Base-by-base conservation (phyloP, 2,329 filamentous ascomycete genomes). In the Periconia sp. region DNA sequence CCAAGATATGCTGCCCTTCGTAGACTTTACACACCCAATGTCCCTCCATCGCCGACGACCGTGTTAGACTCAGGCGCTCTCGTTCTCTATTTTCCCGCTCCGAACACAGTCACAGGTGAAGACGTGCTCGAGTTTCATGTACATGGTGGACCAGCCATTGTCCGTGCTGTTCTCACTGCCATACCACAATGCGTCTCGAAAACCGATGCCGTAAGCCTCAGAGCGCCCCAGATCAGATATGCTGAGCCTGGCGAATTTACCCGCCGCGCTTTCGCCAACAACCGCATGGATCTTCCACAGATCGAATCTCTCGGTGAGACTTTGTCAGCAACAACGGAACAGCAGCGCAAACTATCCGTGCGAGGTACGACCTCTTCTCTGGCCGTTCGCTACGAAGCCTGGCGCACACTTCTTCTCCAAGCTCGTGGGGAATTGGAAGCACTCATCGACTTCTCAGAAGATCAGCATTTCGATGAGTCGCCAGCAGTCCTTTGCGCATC, bases 171-270 rank as follows among this genome's bases (percentile, higher is more conserved):
- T 0, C 80, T 99, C 2, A 77, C 83, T 20, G 91, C 92, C 5
- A 90, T 99, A 52, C 82, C 89, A 0, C 74, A 75, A 42, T 85
- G 81, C 60, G 57, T 55, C 0, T 62, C 46, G 31, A 40, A 47
- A 45, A 31, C 31, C 18, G 41, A 11, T 18, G 15, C 33, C 14
- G 17, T 20, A 15, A 30, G 60, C 15, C 45, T 61, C 49, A 42
- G 33, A 33, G 53, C 20, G 49, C 54, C 19, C 9, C 66, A 55
- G 13, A 85, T 96, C 53, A 90, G 92, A 30, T 96, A 96, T 69
- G 94, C 94, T 2, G 93, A 97, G 68, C 89, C 94, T 0, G 94
- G 94, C 51, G 94, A 99, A 70, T 99, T 99, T 73, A 99, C 94
- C 3, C 87, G 88, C 56, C 87, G 94, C 37, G 92, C 94, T 6